Percentiles rank a stretch among this genome's conserved stretches.
phyloP scores from a whole-genome alignment of 2,329 filamentous ascomycete genomes.

The Penicillium sp. region DNA sequence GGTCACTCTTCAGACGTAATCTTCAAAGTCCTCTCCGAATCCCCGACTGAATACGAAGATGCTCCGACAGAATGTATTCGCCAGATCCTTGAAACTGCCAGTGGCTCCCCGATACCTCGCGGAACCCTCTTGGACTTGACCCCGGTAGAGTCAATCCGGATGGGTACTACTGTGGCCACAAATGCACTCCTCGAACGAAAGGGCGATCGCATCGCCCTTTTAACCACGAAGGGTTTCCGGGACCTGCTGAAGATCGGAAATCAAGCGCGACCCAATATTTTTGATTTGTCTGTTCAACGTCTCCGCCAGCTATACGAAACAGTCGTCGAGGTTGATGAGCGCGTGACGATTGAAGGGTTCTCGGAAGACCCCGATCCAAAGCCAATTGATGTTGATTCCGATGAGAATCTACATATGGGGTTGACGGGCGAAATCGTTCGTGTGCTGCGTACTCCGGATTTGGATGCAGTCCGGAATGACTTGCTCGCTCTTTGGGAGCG shows the following conservation, averaged over 20 bases:
- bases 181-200: conserved; percentile 85
- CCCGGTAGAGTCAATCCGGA: conserved; percentile 59
- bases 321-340: conserved; percentile 78
- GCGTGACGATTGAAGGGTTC: conserved; percentile 49
- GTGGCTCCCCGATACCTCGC: conserved; percentile 17
- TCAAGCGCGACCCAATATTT: conserved; percentile 81
- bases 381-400: conserved; percentile 30
- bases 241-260: conserved; percentile 83
- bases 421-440: conserved; percentile 64
- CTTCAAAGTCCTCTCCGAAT: conserved; percentile 33
- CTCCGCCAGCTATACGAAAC: conserved; percentile 76
- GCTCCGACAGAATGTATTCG: conserved; percentile 77
- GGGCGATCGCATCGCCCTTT: conserved; percentile 78
- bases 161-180: conserved; percentile 91
- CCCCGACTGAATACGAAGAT: conserved; percentile 31
- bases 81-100: conserved; percentile 61
- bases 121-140: conserved; percentile 11
- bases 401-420: conserved; percentile 61
- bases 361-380: conserved; percentile 59
- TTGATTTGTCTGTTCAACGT: conserved; percentile 80
- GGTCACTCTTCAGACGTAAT: conserved; percentile 25
- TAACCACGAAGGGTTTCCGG: conserved; percentile 78
- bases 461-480: conserved; percentile 54
- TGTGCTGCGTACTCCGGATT: conserved; percentile 59
- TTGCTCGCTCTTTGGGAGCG: conserved; percentile 64